A percentile compares a stretch with the other conserved stretches of the same genome.
phyloP scores from a whole-genome alignment of 192 early-diverging fungal species.

The Mortierella hygrophila region DNA sequence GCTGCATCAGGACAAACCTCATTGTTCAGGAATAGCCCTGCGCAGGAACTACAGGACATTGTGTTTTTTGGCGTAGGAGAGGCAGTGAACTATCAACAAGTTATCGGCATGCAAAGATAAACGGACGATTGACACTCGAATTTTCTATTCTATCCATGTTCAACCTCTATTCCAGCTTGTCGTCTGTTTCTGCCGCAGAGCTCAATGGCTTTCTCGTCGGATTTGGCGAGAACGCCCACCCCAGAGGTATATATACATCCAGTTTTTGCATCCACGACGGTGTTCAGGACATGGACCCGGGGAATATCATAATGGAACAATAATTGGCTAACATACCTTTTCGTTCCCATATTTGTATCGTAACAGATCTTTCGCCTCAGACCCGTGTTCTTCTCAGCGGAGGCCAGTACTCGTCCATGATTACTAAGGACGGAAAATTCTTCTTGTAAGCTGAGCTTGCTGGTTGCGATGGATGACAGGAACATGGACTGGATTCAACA shows the following conservation, averaged over 20 bases:
- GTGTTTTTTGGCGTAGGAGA: background rate
- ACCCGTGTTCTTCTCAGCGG: conserved; percentile 61
- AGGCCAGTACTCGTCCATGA: conserved; percentile 58
- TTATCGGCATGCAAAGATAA: background rate
- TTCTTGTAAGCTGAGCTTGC: conserved; percentile 50
- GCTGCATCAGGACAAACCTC: background rate
- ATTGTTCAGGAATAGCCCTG: background rate
- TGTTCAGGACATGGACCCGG: background rate
- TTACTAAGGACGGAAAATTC: conserved; percentile 61
- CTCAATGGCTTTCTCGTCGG: conserved; percentile 30
- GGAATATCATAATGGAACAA: background rate
- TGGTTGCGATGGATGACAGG: too few relatives aligned
- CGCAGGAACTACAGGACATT: background rate
- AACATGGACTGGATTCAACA: background rate
- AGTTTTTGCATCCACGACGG: background rate
- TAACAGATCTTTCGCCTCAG: conserved; percentile 47
- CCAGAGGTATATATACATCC: conserved; percentile 22
- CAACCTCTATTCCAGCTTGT: conserved; percentile 23
- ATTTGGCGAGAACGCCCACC: conserved; percentile 23
- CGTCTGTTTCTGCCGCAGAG: conserved; percentile 24
- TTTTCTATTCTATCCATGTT: background rate
- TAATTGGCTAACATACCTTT: background rate
- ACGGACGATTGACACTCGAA: background rate
- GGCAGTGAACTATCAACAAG: background rate
- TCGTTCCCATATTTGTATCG: background rate